Evolutionary conservation across 2,329 filamentous ascomycete species (phyloP).

Genomic region (Byssochlamys sp.): DNA sequence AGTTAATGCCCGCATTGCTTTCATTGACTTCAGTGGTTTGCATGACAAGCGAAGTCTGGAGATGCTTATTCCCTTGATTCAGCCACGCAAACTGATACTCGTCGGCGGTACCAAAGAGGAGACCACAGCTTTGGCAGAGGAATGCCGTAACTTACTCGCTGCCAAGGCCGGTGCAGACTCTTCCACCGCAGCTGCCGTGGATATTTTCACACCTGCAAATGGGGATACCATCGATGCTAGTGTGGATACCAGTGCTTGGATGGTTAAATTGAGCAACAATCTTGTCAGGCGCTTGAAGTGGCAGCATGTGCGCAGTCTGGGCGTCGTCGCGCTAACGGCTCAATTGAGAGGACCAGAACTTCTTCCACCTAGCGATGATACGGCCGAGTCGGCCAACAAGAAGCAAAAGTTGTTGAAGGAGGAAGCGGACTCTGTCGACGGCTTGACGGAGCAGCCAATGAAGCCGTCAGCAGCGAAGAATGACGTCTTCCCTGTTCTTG

Average conservation of each 20-base stretch:
- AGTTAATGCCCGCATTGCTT: conserved; percentile 67
- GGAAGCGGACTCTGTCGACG: conserved; percentile 27
- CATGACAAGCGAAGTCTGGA: conserved; percentile 89
- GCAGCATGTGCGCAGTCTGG: conserved; percentile 84
- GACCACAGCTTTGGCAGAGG: conserved; percentile 65
- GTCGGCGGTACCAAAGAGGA: conserved; percentile 71
- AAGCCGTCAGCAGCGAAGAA: conserved; percentile 20
- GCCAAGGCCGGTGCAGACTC: conserved; percentile 26
- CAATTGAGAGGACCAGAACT: conserved; percentile 46
- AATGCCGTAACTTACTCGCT: conserved; percentile 61
- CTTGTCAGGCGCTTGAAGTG: conserved; percentile 82
- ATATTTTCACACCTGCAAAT: conserved; percentile 69
- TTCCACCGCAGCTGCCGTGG: conserved; percentile 3
- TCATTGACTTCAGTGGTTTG: conserved; percentile 82
- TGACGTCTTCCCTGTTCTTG: conserved; percentile 43
- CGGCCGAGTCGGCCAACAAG: conserved; percentile 37
- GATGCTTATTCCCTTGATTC: conserved; percentile 88
- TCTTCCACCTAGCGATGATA: conserved; percentile 24
- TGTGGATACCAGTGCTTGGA: conserved; percentile 96
- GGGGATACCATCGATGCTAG: conserved; percentile 74
- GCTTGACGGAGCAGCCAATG: conserved; percentile 9
- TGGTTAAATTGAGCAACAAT: conserved; percentile 74
- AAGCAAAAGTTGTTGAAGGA: conserved; percentile 44
- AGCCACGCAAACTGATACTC: conserved; percentile 89
- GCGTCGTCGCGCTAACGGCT: conserved; percentile 87